A percentile compares a stretch with the other conserved stretches of the same genome.
Evolutionary conservation across 2,329 filamentous ascomycete species (phyloP).

Genomic region (Sclerotinia sclerotiorum): DNA sequence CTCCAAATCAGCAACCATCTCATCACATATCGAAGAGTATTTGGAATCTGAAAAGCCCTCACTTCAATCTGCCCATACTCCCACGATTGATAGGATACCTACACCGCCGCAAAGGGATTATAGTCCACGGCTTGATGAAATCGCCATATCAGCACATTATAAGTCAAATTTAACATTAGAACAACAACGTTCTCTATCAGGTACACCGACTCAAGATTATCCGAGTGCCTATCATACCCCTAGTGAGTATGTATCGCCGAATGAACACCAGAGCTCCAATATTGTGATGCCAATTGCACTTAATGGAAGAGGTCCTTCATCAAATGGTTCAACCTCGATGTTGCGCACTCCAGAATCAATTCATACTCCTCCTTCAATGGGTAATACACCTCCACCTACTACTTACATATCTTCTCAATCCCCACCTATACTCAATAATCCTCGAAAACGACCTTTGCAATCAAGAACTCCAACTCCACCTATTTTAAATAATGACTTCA

Average conservation of each 20-base stretch:
- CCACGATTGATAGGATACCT: constrained; percentile 5
- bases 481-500: constrained; percentile 33
- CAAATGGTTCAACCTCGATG: constrained; percentile 2
- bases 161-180: constrained; percentile 25
- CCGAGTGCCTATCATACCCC: constrained; percentile 13
- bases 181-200: constrained; percentile 20
- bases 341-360: constrained; percentile 6
- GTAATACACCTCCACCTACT: constrained; percentile 21
- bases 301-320: constrained; percentile 9
- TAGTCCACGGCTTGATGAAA: constrained; percentile 15
- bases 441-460: constrained; percentile 29
- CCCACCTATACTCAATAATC: constrained; percentile 4
- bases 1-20: constrained; percentile 28
- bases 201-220: constrained; percentile 13
- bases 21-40: constrained; percentile 33
- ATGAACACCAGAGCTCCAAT: neutral
- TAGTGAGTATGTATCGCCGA: constrained; percentile 8
- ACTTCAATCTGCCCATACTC: constrained; percentile 1
- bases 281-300: neutral
- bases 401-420: constrained; percentile 21
- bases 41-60: constrained; percentile 27
- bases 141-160: constrained; percentile 16
- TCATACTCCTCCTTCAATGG: constrained; percentile 20
- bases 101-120: constrained; percentile 11
- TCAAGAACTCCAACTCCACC: constrained; percentile 29